Base-by-base conservation (phyloP, 2,329 filamentous ascomycete genomes). In the Chaetomiaceae sp. region DNA sequence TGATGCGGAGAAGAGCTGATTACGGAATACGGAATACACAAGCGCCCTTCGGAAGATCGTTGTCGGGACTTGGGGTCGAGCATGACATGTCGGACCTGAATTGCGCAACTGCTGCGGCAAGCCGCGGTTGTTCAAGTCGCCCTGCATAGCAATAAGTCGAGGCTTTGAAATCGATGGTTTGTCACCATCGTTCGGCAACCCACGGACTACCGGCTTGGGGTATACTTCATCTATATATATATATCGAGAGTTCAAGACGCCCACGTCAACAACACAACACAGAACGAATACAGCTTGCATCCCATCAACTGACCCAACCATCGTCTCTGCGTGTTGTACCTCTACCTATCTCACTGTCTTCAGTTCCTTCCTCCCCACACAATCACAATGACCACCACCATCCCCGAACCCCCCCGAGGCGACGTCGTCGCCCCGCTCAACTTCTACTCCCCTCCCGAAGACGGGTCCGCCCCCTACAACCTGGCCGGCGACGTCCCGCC, bases 401-500 rank as follows among this genome's bases (percentile, higher is more conserved):
- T 69, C 38, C 65, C 68, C 39, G 49, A 53, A 17, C 63, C 76
- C 12, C 76, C 77, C 34, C 70, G 80, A 51, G 87, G 87, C 55
- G 73, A 80, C 57, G 79, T 86, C 53, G 73, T 73, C 41, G 77
- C 84, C 9, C 68, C 66, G n/a, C 72, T 91, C 27, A 77, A 81
- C 69, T 91, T 85, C 74, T 88, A 79, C 69, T 58, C 65, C 10
- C 74, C 78, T 0, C 85, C 87, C 0, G 58, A 72, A 3, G 81
- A 87, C 66, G 76, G 79, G 60, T 69, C 75, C 9, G 62, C 62
- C 1, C 85, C 86, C 20, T 85, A 77, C 73, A 82, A 85, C 70
- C 82, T 82, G 66, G 83, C 89, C 60, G 82, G 87, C 56, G 65
- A 70, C 8, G 81, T 80, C 0, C 80, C 85, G 0, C 67, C 74